These are phyloP conservation scores for Nakazawaea populi DNA, from an alignment of 805 yeast species.

Conservation along the genomic window DNA sequence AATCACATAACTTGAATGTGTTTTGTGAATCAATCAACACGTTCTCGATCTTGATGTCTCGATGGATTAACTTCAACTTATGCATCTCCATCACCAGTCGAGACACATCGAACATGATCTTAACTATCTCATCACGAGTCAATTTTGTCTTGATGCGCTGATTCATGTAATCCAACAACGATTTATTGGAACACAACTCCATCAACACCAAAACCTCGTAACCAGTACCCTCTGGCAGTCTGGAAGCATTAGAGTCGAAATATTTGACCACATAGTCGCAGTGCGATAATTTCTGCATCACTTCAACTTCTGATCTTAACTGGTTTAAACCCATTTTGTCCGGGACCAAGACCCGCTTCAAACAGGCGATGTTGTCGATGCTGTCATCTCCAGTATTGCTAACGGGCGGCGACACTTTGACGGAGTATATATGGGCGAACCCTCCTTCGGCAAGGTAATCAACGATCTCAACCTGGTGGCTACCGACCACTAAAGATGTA, in stretches of 20 bases:
- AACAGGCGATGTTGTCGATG: constrained; percentile 39
- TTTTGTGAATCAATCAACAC: constrained; percentile 70
- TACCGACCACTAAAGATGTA: constrained; percentile 33
- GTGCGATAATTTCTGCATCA: constrained; percentile 59
- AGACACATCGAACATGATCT: constrained; percentile 78
- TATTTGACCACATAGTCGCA: constrained; percentile 60
- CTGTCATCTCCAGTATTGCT: constrained; percentile 28
- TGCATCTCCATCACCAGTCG: constrained; percentile 86
- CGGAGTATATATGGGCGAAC: constrained; percentile 74
- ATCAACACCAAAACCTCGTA: constrained; percentile 88
- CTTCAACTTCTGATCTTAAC: constrained; percentile 71
- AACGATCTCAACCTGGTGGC: constrained; percentile 29
- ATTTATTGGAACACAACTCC: constrained; percentile 88
- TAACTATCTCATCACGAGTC: constrained; percentile 67
- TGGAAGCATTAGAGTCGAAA: constrained; percentile 72
- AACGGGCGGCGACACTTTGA: constrained; percentile 44
- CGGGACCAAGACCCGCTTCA: constrained; percentile 70
- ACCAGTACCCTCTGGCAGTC: constrained; percentile 41
- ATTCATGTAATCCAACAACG: constrained; percentile 89
- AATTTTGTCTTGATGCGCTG: constrained; percentile 73
- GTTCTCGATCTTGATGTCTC: constrained; percentile 93
- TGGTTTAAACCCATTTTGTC: constrained; percentile 62
- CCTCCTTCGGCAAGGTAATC: constrained; percentile 44
- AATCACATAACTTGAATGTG: constrained; percentile 82
- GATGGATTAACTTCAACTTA: constrained; percentile 68